Base-by-base conservation (phyloP, 1,284 basidiomycete genomes). In the Boletus smithii region DNA sequence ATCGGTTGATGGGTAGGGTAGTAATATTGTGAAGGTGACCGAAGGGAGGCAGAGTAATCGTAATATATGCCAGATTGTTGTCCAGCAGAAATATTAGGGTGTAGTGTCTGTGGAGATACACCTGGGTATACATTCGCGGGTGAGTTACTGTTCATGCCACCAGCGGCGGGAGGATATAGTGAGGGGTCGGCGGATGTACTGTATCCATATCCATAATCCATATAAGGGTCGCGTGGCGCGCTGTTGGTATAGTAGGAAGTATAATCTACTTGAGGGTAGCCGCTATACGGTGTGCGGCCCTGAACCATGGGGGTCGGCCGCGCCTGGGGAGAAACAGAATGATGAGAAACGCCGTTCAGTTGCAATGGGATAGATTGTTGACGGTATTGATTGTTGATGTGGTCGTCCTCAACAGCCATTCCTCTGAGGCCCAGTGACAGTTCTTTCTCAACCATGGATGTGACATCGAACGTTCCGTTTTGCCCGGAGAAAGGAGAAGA, bases 391-490 rank as follows among this genome's bases (percentile, higher is more conserved):
- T 41, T 53, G 20, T 54, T 59, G 50, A 55, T 48, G 48, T 72
- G 73, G 47, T 85, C 81, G 35, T 87, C 85, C 56, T 84, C 85
- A 34, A 83, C 78, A 14, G 71, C 74, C 79, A 88, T 84, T 8
- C 81, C 81, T 49, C 83, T 77, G 44, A 87, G 68, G 1, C 77
- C 74, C 32, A 76, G 61, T 17, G 80, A 70, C 27, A 83, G 68
- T 27, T 85, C 82, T 41, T 74, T 76, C 43, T 77, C 76, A 14
- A 72, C 72, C 23, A 70, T 58, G 33, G 74, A 66, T 10, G 75
- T 61, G 13, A 71, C 63, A 51, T 81, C 79, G 53, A 80, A 75
- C 8, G 56, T 55, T 42, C 62, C 62, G 43, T 61, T 66, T 55
- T 69, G 67, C 42, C 61, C 62, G 33, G 59, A 54, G 42, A 69